Evolutionary conservation across 371 early-diverging fungal species (phyloP).

Genomic region (Lichtheimia corymbifera): DNA sequence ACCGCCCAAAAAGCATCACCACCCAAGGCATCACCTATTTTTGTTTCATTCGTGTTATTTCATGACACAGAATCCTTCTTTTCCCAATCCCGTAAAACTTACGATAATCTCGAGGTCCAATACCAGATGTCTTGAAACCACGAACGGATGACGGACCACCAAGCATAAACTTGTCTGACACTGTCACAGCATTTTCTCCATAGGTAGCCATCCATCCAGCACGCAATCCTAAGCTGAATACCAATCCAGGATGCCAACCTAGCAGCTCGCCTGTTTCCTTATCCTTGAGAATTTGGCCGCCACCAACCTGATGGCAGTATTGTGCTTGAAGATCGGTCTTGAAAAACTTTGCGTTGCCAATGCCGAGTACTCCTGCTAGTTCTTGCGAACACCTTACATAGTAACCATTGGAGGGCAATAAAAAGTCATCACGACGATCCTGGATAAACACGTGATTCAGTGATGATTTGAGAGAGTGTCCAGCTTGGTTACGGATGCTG

Average conservation of each 20-base stretch:
- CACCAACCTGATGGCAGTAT: constrained; percentile 34
- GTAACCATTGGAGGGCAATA: constrained; percentile 78
- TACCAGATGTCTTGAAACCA: constrained; percentile 84
- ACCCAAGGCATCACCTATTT: constrained; percentile 79
- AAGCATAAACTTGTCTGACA: constrained; percentile 84
- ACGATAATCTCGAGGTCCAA: constrained; percentile 86
- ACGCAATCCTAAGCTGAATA: constrained; percentile 59
- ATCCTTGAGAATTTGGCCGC: constrained; percentile 32
- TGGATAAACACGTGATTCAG: constrained; percentile 65
- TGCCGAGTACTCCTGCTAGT: constrained; percentile 73
- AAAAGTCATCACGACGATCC: constrained; percentile 77
- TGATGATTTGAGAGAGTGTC: constrained; percentile 86
- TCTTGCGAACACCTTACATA: constrained; percentile 71
- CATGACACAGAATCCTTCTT: no score
- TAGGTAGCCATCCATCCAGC: constrained; percentile 72
- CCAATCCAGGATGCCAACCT: constrained; percentile 37
- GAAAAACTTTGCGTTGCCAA: constrained; percentile 76
- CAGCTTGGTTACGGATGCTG: constrained; percentile 87
- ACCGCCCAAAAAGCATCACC: constrained; percentile 82
- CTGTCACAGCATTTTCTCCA: constrained; percentile 48
- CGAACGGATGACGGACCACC: constrained; percentile 88
- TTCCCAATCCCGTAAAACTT: constrained; percentile 12
- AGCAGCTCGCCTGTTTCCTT: constrained; percentile 25
- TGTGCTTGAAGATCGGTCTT: constrained; percentile 73
- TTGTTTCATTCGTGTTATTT: background rate